phyloP scores from a whole-genome alignment of 176 grass and related monocot species.

The Triticum urartu region DNA sequence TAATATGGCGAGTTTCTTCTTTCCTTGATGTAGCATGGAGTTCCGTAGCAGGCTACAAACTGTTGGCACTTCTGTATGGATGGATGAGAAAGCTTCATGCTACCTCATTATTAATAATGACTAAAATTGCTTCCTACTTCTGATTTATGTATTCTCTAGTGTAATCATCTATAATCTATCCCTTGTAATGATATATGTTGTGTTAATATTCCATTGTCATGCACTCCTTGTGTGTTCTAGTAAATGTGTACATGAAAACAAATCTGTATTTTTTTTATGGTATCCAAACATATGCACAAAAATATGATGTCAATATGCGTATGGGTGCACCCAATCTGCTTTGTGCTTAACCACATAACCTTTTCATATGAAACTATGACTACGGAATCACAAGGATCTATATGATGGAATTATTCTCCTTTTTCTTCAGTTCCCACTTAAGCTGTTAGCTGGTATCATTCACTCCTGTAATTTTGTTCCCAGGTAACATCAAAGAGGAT shows the following conservation, averaged over 20 bases:
- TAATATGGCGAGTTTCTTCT: background rate
- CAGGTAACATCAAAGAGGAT: constrained; percentile 98
- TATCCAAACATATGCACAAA: background rate
- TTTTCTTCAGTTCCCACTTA: constrained; percentile 12
- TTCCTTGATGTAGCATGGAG: background rate
- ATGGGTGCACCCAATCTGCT: background rate
- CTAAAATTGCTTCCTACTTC: background rate
- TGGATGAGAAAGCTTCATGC: background rate
- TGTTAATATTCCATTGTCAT: constrained; percentile 4
- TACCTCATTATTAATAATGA: constrained; percentile 13
- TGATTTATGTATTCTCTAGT: background rate
- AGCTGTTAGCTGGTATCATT: constrained; percentile 34
- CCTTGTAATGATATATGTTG: background rate
- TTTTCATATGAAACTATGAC: background rate
- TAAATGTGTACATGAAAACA: background rate
- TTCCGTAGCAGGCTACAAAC: background rate
- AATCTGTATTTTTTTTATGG: background rate
- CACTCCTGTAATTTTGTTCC: constrained; percentile 29
- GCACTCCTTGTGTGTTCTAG: constrained; percentile 2
- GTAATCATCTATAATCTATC: constrained; percentile 2
- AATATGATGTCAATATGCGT: background rate
- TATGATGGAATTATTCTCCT: background rate
- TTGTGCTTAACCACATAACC: background rate
- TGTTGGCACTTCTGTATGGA: constrained; percentile 5
- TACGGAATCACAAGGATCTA: constrained; percentile 4